Evolutionary conservation across 2,329 filamentous ascomycete genomes (phyloP), one percentile per base, ranked within the genome.

Genomic region (Knufia petricola): DNA sequence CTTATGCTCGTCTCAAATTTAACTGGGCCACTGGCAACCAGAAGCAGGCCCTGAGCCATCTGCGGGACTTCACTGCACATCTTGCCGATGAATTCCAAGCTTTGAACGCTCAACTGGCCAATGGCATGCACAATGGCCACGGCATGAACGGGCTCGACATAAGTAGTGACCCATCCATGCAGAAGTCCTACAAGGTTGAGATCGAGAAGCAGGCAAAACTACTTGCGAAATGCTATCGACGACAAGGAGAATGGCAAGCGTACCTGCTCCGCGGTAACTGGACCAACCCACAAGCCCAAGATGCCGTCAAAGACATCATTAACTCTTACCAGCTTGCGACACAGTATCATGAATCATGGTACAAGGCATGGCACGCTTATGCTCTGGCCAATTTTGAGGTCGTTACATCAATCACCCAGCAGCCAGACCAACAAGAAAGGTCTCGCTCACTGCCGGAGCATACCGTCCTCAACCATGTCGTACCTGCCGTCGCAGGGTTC

Each of bases 321-420:
- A 77, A 80, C n/a, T 88, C 92, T 1, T 98, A 96, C 65, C 82
- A 82, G 15, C 84, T 89, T 51, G 94, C 94, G 1, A 98, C 92
- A 1, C 83, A 87, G 51, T 95, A 94, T 68, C 94, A 98, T 63
- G 84, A 87, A 28, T 82, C 84, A 52, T 98, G 90, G 80, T 98
- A 98, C 72, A 99, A 98, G 69, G 92, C 94, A 6, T 99, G 92
- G 92, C 92, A 99, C 67, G 86, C 92, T 0, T 99, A 92, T 90
- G 94, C 92, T 9, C 69, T 98, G 54, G 90, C 92, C 47, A 99
- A 98, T 66, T 99, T 98, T 60, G 90, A 99, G 67, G 92, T 98
- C 50, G 89, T 96, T 31, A 94, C 92, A 58, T 81, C 84, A 0
- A 72, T 92, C 50, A 79, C 82, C 7, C 76, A 83, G 19, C 77